Conservation (phyloP, 192 early-diverging fungal species). For the Dimargaris xerosporica region DNA sequence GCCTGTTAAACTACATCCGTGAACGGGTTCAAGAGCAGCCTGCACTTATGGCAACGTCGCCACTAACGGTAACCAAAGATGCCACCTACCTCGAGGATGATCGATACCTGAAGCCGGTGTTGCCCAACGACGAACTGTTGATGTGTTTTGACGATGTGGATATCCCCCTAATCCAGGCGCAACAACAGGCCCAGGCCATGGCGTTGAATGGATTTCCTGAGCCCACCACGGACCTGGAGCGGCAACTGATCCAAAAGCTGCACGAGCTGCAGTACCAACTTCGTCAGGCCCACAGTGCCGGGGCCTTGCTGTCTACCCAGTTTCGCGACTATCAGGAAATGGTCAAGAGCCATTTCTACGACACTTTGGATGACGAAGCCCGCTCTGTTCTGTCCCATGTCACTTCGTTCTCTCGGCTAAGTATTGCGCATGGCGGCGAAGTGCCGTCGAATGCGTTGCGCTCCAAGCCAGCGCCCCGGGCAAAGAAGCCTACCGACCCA, state of each 20-base stretch:
- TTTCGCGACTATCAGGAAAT: constrained; percentile 51
- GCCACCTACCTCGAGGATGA: constrained; percentile 50
- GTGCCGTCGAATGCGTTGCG: constrained; percentile 1
- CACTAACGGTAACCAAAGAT: constrained; percentile 28
- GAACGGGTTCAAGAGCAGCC: constrained; percentile 23
- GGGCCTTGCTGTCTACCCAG: constrained; percentile 33
- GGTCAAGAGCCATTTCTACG: constrained; percentile 57
- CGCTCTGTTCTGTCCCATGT: constrained; percentile 2
- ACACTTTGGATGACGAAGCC: constrained; percentile 23
- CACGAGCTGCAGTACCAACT: constrained; percentile 36
- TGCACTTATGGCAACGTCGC: background rate
- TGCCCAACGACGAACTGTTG: constrained; percentile 51
- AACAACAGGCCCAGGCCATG: constrained; percentile 14
- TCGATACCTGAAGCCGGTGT: constrained; percentile 40
- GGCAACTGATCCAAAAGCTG: constrained; percentile 35
- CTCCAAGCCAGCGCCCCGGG: background rate
- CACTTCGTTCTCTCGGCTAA: background rate
- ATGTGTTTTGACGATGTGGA: constrained; percentile 62
- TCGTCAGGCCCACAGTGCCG: constrained; percentile 31
- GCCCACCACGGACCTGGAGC: constrained; percentile 33
- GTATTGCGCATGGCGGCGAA: background rate
- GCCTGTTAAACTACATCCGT: constrained; percentile 27
- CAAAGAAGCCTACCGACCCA: constrained; percentile 7
- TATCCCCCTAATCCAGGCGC: constrained; percentile 32
- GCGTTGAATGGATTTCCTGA: constrained; percentile 11